Conservation (phyloP, 2,329 filamentous ascomycete species). For the Emergomyces orientalis region DNA sequence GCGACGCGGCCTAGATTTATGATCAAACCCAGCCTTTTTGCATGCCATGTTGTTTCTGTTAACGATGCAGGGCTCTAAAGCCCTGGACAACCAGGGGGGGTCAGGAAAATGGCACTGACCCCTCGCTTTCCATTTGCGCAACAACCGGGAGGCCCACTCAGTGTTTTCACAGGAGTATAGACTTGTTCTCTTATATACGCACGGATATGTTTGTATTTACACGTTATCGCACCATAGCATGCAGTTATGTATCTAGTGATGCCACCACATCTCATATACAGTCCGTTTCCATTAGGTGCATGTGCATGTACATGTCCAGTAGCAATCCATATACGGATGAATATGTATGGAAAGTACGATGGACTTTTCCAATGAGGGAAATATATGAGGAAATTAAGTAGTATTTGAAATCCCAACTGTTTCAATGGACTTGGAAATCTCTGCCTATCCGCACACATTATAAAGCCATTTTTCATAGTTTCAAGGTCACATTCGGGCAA, state of each 20-base stretch:
- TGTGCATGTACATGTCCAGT: no score
- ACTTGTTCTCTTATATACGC: background rate
- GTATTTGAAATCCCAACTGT: no score
- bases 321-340: no score
- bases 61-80: background rate
- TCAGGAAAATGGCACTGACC: background rate
- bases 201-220: background rate
- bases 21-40: background rate
- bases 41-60: background rate
- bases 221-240: background rate
- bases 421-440: no score
- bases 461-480: no score
- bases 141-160: background rate
- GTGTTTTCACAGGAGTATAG: background rate
- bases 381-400: no score
- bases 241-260: background rate
- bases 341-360: no score
- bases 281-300: background rate
- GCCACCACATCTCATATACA: background rate
- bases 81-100: background rate
- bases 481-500: no score
- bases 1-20: background rate
- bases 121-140: background rate
- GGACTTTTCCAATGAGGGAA: no score
- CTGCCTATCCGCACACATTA: no score